These are phyloP conservation scores for Paracoccidioides brasiliensis DNA, from an alignment of 2,329 filamentous ascomycete species.

Conservation along the genomic window DNA sequence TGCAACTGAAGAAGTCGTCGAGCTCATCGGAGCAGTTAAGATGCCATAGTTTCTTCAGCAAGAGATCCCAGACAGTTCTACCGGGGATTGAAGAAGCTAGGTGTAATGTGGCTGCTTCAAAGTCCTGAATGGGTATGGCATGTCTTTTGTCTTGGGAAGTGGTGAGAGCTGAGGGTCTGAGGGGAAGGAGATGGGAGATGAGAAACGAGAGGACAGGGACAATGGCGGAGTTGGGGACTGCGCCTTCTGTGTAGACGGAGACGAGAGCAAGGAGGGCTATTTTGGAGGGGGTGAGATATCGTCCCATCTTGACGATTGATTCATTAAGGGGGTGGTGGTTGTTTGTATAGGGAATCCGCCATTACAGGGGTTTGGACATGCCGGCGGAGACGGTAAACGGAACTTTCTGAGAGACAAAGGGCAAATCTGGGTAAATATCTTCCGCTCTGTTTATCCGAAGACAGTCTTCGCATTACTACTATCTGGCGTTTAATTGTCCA, in stretches of 20 bases:
- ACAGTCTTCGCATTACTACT: too few species aligned
- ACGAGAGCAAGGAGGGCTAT: slow-evolving; percentile 70
- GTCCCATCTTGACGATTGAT: slow-evolving; percentile 46
- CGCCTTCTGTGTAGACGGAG: slow-evolving; percentile 63
- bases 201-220: slow-evolving; percentile 69
- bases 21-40: slow-evolving; percentile 71
- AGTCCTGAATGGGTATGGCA: slow-evolving; percentile 30
- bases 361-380: neutral
- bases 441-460: too few species aligned
- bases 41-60: slow-evolving; percentile 69
- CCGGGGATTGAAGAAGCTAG: slow-evolving; percentile 50
- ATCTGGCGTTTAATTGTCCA: neutral
- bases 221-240: slow-evolving; percentile 55
- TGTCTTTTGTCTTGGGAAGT: slow-evolving; percentile 16
- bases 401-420: too few species aligned
- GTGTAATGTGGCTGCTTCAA: slow-evolving; percentile 35
- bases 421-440: too few species aligned
- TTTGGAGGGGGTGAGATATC: slow-evolving; percentile 80
- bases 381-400: neutral
- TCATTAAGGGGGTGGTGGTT: neutral
- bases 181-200: slow-evolving; percentile 50
- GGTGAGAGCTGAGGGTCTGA: slow-evolving; percentile 15
- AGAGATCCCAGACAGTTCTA: slow-evolving; percentile 73
- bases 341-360: neutral
- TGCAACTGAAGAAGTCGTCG: slow-evolving; percentile 58